Conservation (phyloP, 2,329 filamentous ascomycete species). For the Ophiostoma ulmi region DNA sequence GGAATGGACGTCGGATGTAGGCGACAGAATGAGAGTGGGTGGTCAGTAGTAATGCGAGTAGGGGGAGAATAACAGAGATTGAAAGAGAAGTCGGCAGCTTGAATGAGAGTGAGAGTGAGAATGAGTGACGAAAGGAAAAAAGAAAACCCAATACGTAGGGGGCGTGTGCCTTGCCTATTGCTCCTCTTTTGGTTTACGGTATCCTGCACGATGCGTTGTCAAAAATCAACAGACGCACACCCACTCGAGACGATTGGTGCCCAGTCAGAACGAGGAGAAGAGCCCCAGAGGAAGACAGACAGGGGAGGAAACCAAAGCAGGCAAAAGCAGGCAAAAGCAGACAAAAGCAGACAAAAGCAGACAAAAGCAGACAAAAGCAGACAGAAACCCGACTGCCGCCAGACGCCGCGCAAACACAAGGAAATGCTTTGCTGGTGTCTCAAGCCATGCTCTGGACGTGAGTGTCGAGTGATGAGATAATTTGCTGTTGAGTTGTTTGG, state of each 20-base stretch:
- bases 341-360: not conserved
- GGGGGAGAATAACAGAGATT: not conserved
- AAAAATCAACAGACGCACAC: conserved; percentile 17
- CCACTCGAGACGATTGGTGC: conserved; percentile 2
- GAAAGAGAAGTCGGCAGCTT: not conserved
- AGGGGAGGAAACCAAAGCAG: not conserved
- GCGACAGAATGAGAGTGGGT: not conserved
- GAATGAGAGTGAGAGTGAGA: not conserved
- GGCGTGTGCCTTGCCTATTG: conserved; percentile 11
- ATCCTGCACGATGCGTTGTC: conserved; percentile 29
- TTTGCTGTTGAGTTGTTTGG: not conserved
- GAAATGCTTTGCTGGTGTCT: not conserved
- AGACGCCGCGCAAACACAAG: conserved; percentile 10
- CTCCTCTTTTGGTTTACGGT: conserved; percentile 20
- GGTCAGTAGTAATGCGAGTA: not conserved
- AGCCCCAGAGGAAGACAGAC: not conserved
- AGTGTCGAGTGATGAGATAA: not conserved
- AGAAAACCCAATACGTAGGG: conserved; percentile 2
- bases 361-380: not conserved
- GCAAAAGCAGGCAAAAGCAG: not conserved
- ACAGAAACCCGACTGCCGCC: not conserved
- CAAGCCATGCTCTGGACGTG: not conserved
- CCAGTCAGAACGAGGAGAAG: conserved; percentile 1
- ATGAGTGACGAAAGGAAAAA: conserved; percentile 14
- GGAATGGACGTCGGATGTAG: not conserved